A percentile compares a stretch with the other conserved stretches of the same genome.
Evolutionary conservation across 2,329 filamentous ascomycete species (phyloP).

Genomic region (Bipolaris cookei): DNA sequence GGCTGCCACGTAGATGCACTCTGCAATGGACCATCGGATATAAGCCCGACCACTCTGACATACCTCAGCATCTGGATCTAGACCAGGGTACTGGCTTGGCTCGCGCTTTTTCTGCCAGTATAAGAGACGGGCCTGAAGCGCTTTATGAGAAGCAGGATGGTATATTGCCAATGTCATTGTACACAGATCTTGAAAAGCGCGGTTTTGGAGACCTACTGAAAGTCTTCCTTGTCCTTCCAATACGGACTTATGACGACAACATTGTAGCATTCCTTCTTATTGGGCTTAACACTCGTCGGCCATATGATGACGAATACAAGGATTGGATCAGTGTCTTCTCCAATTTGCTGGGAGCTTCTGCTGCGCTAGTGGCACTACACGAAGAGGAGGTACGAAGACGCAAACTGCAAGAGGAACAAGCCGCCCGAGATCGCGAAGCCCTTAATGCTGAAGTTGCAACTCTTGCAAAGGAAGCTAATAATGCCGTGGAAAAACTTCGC

Average conservation of each 20-base stretch:
- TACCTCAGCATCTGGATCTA: conserved; percentile 11
- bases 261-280: conserved; percentile 13
- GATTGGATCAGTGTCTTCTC: conserved; percentile 24
- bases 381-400: conserved; percentile 23
- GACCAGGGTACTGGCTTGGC: conserved; percentile 6
- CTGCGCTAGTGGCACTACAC: conserved; percentile 23
- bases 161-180: conserved; percentile 11
- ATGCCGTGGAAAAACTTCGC: conserved; percentile 12
- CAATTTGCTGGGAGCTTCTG: conserved; percentile 22
- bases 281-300: conserved; percentile 24
- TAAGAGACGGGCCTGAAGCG: conserved; percentile 1
- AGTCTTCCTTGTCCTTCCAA: conserved; percentile 13
- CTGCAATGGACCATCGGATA: conserved; percentile 19
- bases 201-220: conserved; percentile 18
- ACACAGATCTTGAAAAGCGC: conserved; percentile 14
- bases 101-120: conserved; percentile 2
- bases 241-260: conserved; percentile 10
- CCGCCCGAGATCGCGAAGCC: conserved; percentile 20
- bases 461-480: conserved; percentile 14
- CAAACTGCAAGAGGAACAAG: conserved; percentile 21
- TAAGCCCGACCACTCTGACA: conserved; percentile 5
- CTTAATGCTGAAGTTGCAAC: conserved; percentile 21
- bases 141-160: conserved; percentile 6
- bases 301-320: conserved; percentile 27
- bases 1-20: not conserved